Evolutionary conservation across 2,329 filamentous ascomycete genomes (phyloP).

Genomic region (Pseudogymnoascus sp.): DNA sequence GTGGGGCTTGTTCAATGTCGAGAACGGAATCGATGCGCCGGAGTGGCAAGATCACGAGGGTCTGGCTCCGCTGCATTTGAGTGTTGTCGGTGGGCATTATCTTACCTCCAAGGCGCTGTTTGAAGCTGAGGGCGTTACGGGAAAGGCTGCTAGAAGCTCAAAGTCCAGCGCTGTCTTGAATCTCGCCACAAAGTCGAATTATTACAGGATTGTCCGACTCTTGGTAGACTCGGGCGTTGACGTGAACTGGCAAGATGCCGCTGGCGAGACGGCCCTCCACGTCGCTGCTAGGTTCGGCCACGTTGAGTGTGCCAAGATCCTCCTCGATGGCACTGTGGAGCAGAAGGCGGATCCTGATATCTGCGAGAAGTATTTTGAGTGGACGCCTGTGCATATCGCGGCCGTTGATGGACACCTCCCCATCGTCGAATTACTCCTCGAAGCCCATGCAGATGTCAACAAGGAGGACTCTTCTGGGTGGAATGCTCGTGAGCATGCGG

Average conservation of each 20-base stretch:
- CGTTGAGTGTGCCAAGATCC: constrained; percentile 64
- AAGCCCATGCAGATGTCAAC: constrained; percentile 67
- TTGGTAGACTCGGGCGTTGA: constrained; percentile 85
- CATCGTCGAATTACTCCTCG: constrained; percentile 68
- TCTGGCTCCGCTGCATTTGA: constrained; percentile 81
- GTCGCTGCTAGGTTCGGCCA: constrained; percentile 86
- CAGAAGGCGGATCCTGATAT: constrained; percentile 72
- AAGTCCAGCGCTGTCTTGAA: constrained; percentile 83
- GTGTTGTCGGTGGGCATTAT: constrained; percentile 83
- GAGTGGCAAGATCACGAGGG: constrained; percentile 92
- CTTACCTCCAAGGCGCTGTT: constrained; percentile 76
- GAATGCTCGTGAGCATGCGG: constrained; percentile 89
- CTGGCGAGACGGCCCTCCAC: constrained; percentile 85
- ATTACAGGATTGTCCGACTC: constrained; percentile 72
- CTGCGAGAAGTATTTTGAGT: constrained; percentile 74
- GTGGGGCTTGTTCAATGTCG: constrained; percentile 80
- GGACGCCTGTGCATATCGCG: constrained; percentile 92
- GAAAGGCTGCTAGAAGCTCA: constrained; percentile 29
- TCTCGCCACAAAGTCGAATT: constrained; percentile 82
- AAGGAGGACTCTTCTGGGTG: constrained; percentile 80
- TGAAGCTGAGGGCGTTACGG: constrained; percentile 60
- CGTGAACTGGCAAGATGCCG: constrained; percentile 85
- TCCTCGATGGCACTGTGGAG: constrained; percentile 59
- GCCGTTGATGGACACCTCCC: constrained; percentile 77
- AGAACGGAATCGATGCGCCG: constrained; percentile 74